Evolutionary conservation across 768 basidiomycete genomes (phyloP).

Genomic region (Lactarius pseudohatsudake): DNA sequence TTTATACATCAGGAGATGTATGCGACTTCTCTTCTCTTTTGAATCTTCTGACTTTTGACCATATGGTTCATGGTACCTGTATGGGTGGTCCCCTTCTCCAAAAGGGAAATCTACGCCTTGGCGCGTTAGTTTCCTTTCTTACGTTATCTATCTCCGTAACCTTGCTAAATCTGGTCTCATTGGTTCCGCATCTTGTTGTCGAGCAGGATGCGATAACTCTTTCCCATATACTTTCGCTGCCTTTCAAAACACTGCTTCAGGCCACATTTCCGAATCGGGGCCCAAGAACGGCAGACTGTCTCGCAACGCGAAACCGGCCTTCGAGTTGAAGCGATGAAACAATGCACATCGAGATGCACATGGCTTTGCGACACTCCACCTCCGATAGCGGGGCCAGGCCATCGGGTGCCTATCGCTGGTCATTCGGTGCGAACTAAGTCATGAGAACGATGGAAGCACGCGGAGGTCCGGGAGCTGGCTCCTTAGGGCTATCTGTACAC

Average conservation of each 20-base stretch:
- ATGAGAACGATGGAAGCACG: background rate
- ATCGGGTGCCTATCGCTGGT: background rate
- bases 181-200: background rate
- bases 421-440: background rate
- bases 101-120: background rate
- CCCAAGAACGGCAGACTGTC: background rate
- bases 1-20: slow-evolving; percentile 2
- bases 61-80: slow-evolving; percentile 9
- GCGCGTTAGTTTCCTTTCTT: background rate
- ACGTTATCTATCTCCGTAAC: background rate
- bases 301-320: background rate
- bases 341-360: too few species aligned
- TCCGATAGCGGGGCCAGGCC: background rate
- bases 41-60: slow-evolving; percentile 7
- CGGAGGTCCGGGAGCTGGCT: background rate
- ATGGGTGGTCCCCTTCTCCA: background rate
- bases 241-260: slow-evolving; percentile 3
- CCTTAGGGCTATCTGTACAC: background rate
- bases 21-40: background rate
- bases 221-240: background rate
- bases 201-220: background rate
- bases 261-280: slow-evolving; percentile 4
- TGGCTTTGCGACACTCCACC: background rate
- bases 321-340: background rate
- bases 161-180: background rate